Percentiles rank a stretch among this genome's conserved stretches.
phyloP scores from a whole-genome alignment of 1,284 basidiomycete genomes.

The Cryptococcus sp. region DNA sequence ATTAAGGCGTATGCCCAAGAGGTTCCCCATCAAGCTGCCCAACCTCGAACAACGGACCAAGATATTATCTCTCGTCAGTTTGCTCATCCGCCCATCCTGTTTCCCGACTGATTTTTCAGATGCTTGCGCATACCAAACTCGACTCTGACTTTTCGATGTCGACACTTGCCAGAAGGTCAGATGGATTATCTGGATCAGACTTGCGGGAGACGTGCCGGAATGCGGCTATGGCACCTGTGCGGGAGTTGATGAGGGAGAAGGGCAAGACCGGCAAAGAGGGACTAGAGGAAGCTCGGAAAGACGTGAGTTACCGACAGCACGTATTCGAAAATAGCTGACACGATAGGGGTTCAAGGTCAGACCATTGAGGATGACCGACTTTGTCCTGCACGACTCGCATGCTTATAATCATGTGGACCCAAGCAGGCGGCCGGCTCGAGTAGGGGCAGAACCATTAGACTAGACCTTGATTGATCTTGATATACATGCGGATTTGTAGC shows the following conservation, averaged over 20 bases:
- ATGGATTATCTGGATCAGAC: constrained; percentile 84
- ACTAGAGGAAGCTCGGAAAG: constrained; percentile 43
- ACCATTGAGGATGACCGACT: constrained; percentile 63
- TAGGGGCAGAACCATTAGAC: constrained; percentile 31
- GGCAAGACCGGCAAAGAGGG: constrained; percentile 47
- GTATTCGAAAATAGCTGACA: background rate
- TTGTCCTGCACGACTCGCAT: constrained; percentile 57
- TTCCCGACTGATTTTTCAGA: constrained; percentile 51
- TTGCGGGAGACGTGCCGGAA: constrained; percentile 90
- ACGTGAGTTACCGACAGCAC: constrained; percentile 28
- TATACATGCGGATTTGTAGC: background rate
- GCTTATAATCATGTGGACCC: constrained; percentile 43
- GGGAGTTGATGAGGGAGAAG: constrained; percentile 71
- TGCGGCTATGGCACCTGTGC: constrained; percentile 84
- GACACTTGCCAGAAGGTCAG: constrained; percentile 64
- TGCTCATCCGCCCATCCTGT: constrained; percentile 1
- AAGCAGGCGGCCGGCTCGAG: constrained; percentile 22
- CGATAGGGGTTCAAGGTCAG: constrained; percentile 67
- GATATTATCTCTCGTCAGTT: constrained; percentile 74
- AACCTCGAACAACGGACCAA: constrained; percentile 74
- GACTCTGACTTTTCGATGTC: constrained; percentile 61
- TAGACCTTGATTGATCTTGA: constrained; percentile 8
- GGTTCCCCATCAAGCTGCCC: constrained; percentile 85
- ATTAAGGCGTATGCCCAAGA: constrained; percentile 92
- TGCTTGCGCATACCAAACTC: constrained; percentile 73